phyloP scores from a whole-genome alignment of 345 rosid genomes.

The Eucalyptus cloeziana region DNA sequence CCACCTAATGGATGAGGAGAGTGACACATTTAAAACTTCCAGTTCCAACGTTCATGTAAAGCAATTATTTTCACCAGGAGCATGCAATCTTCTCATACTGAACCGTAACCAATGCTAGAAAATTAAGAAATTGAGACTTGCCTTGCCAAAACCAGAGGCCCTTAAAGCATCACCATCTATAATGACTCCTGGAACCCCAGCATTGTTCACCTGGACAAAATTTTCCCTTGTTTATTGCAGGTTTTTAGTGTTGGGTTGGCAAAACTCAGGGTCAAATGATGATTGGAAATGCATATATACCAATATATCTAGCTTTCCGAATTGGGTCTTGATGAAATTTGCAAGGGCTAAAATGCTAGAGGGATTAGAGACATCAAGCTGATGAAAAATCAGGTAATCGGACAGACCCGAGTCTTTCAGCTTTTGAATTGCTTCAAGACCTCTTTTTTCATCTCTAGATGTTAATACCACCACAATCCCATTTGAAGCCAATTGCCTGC shows the following conservation, averaged over 20 bases:
- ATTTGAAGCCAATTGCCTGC: slow-evolving; percentile 8
- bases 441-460: slow-evolving; percentile 16
- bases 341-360: slow-evolving; percentile 5
- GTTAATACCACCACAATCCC: slow-evolving; percentile 1
- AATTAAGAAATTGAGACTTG: not conserved
- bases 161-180: not conserved
- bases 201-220: slow-evolving; percentile 10
- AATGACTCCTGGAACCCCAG: slow-evolving; percentile 1
- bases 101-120: not conserved
- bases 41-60: not conserved
- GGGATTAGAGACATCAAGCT: slow-evolving; percentile 3
- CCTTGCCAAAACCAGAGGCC: not conserved
- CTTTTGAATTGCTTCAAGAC: slow-evolving; percentile 8
- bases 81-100: not conserved
- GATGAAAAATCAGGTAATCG: slow-evolving; percentile 2
- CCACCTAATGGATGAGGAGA: not conserved
- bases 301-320: slow-evolving; percentile 14
- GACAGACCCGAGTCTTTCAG: not conserved
- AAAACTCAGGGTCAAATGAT: too few relatives aligned
- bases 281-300: not conserved
- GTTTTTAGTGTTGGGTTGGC: not conserved
- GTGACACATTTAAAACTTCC: not conserved
- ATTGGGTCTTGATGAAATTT: not conserved
- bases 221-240: not conserved
- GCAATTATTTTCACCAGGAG: not conserved